Conservation (phyloP, 371 early-diverging fungal species). For the Mucor ambiguus region DNA sequence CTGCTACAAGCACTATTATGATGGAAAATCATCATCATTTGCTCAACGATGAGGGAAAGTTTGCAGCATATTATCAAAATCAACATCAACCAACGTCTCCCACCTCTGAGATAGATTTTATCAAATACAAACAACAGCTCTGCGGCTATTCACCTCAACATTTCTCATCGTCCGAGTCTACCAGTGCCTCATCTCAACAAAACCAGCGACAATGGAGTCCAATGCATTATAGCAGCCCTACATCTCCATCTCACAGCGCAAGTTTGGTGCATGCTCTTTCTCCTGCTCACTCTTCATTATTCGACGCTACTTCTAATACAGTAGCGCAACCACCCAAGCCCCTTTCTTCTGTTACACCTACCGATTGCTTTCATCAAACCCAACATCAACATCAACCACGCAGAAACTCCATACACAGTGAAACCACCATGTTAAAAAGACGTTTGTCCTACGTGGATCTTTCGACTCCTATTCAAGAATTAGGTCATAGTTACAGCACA, state of each 20-base stretch:
- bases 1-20: constrained; percentile 7
- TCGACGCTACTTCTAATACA: neutral
- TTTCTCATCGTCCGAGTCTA: neutral
- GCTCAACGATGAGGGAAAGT: neutral
- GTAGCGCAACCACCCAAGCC: neutral
- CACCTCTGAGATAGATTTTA: constrained; percentile 8
- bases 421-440: constrained; percentile 8
- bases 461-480: constrained; percentile 22
- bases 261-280: neutral
- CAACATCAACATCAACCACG: neutral
- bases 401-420: constrained; percentile 7
- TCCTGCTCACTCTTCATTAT: neutral
- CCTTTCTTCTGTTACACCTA: neutral
- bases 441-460: constrained; percentile 18
- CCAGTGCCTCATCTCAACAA: neutral
- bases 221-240: neutral
- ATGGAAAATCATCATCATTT: constrained; percentile 4
- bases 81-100: constrained; percentile 10
- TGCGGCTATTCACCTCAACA: neutral
- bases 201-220: constrained; percentile 1
- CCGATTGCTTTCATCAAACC: neutral
- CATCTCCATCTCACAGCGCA: neutral
- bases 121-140: neutral
- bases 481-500: neutral
- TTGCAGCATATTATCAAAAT: constrained; percentile 2